Conservation (phyloP, 495 filamentous ascomycete genomes). For the Talaromyces stipitatus region DNA sequence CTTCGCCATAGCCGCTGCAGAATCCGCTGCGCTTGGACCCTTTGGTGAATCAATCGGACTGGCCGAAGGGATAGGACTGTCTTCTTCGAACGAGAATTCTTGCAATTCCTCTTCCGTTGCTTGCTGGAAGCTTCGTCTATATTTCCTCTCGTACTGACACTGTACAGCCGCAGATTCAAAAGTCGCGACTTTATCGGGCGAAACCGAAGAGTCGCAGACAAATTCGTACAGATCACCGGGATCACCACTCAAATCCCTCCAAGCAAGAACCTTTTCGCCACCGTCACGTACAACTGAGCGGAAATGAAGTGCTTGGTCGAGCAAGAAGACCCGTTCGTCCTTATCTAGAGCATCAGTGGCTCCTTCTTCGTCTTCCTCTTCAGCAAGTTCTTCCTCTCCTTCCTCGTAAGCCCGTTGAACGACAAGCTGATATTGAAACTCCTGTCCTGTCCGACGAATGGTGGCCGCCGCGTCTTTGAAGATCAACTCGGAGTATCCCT, state of each 20-base stretch:
- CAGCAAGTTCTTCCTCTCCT: constrained; percentile 84
- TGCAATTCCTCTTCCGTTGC: constrained; percentile 76
- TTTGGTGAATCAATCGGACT: constrained; percentile 59
- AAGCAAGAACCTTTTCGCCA: constrained; percentile 77
- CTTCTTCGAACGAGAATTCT: constrained; percentile 72
- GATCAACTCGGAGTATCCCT: constrained; percentile 96
- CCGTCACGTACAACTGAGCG: constrained; percentile 71
- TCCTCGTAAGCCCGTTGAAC: constrained; percentile 95
- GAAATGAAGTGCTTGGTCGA: constrained; percentile 87
- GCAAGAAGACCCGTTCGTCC: constrained; percentile 94
- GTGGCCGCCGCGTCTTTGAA: constrained; percentile 93
- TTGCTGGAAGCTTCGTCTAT: constrained; percentile 64
- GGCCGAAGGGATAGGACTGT: constrained; percentile 72
- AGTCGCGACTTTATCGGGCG: constrained; percentile 60
- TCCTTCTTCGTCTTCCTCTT: constrained; percentile 77
- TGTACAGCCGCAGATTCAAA: constrained; percentile 82
- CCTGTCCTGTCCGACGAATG: constrained; percentile 85
- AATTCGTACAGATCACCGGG: constrained; percentile 92
- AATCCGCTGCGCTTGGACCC: constrained; percentile 24
- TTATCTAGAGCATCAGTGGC: constrained; percentile 62
- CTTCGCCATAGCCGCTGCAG: constrained; percentile 34
- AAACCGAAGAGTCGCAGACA: constrained; percentile 72
- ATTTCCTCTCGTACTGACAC: constrained; percentile 97
- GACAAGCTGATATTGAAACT: constrained; percentile 95
- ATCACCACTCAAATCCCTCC: constrained; percentile 93